Conservation (phyloP, 805 yeast genomes). For the Metschnikowia cerradonensis region DNA sequence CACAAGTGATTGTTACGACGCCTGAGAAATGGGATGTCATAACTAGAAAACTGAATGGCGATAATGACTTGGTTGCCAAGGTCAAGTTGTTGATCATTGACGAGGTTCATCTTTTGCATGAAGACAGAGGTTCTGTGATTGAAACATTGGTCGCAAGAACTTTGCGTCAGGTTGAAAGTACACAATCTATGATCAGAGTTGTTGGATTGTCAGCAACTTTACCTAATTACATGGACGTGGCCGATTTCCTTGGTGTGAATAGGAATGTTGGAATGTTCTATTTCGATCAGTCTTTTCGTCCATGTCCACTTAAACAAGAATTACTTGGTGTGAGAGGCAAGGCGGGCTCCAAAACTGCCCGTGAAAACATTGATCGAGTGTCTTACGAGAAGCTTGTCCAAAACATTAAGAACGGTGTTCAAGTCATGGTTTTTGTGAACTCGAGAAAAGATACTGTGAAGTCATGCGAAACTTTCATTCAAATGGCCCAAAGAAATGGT, state of each 20-base stretch:
- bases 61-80: constrained; percentile 47
- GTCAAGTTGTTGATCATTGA: constrained; percentile 86
- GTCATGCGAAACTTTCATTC: constrained; percentile 69
- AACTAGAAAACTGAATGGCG: constrained; percentile 84
- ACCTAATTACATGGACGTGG: constrained; percentile 46
- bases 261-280: constrained; percentile 88
- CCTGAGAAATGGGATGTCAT: constrained; percentile 98
- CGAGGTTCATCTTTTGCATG: constrained; percentile 94
- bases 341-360: constrained; percentile 67
- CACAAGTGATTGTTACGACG: constrained; percentile 88
- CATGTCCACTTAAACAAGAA: constrained; percentile 88
- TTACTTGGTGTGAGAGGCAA: constrained; percentile 84
- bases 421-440: constrained; percentile 96
- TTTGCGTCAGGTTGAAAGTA: constrained; percentile 86
- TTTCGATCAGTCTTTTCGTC: constrained; percentile 90
- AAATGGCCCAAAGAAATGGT: constrained; percentile 58
- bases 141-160: constrained; percentile 77
- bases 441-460: constrained; percentile 89
- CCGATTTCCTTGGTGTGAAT: constrained; percentile 90
- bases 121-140: constrained; percentile 96
- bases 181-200: constrained; percentile 53
- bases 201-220: constrained; percentile 21
- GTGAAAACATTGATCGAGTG: constrained; percentile 69
- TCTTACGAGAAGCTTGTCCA: constrained; percentile 73
- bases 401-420: constrained; percentile 66